phyloP scores from a whole-genome alignment of 2,329 filamentous ascomycete genomes.

The Alternaria consortialis region DNA sequence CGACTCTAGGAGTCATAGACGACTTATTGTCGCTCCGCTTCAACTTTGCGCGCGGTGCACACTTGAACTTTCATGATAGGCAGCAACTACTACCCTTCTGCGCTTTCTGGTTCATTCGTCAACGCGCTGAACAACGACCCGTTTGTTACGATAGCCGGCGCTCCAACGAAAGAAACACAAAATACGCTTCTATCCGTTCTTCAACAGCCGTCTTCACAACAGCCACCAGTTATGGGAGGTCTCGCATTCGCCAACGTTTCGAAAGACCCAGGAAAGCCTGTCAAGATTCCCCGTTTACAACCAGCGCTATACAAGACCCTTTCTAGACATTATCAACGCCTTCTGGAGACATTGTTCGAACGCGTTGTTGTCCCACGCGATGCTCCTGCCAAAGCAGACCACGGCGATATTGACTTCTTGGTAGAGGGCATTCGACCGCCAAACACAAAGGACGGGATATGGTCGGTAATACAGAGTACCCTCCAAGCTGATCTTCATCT shows the following conservation, averaged over 20 bases:
- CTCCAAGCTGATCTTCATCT: slow-evolving; percentile 57
- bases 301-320: slow-evolving; percentile 64
- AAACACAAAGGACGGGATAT: slow-evolving; percentile 24
- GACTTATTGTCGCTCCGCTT: neutral
- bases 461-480: slow-evolving; percentile 47
- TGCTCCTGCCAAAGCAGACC: slow-evolving; percentile 71
- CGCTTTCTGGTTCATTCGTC: neutral
- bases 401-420: slow-evolving; percentile 79
- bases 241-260: slow-evolving; percentile 44
- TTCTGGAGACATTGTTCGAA: slow-evolving; percentile 63
- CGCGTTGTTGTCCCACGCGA: slow-evolving; percentile 70
- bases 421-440: slow-evolving; percentile 49
- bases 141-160: neutral
- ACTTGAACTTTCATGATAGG: neutral
- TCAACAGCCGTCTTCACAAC: neutral
- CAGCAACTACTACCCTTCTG: neutral
- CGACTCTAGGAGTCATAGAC: neutral
- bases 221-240: slow-evolving; percentile 69
- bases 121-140: neutral
- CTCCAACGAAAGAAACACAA: neutral
- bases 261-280: slow-evolving; percentile 51
- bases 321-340: slow-evolving; percentile 56
- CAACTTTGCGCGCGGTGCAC: neutral
- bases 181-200: neutral
- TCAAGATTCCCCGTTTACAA: slow-evolving; percentile 73